These are phyloP conservation scores for Alisma plantagoaquatica DNA, from an alignment of 106 monocot genomes.

Conservation along the genomic window DNA sequence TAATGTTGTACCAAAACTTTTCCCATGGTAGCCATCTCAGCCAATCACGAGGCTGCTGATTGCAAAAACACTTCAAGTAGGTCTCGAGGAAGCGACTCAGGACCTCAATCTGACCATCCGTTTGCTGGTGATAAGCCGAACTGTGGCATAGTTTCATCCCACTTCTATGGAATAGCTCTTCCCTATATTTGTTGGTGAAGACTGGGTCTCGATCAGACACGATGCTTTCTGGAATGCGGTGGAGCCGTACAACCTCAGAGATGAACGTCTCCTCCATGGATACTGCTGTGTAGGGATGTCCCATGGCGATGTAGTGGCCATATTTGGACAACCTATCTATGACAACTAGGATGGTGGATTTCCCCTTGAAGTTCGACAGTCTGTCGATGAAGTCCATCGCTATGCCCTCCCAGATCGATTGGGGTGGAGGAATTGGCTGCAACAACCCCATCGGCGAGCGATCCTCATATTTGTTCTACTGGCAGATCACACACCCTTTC, in stretches of 20 bases:
- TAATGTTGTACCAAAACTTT: neutral
- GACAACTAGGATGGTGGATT: neutral
- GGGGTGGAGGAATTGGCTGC: conserved; percentile 8
- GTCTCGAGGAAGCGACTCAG: neutral
- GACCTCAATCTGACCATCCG: neutral
- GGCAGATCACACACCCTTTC: conserved; percentile 11
- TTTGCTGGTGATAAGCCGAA: conserved; percentile 1
- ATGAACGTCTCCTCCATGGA: too few species aligned
- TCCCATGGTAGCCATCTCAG: neutral
- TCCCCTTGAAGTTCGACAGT: neutral
- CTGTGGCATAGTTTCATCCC: neutral
- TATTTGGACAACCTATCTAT: conserved; percentile 7
- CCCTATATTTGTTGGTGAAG: neutral
- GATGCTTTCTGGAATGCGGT: neutral
- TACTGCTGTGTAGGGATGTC: neutral
- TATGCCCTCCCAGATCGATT: conserved; percentile 4
- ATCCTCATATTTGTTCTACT: neutral
- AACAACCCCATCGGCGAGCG: neutral
- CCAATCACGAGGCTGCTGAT: neutral
- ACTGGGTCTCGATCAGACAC: neutral
- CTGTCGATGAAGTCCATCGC: neutral
- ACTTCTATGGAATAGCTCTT: neutral
- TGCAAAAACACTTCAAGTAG: neutral
- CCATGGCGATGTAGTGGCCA: neutral
- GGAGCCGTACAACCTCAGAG: neutral